Base-by-base conservation (phyloP, 106 monocot genomes). In the Cymbidium sinense region DNA sequence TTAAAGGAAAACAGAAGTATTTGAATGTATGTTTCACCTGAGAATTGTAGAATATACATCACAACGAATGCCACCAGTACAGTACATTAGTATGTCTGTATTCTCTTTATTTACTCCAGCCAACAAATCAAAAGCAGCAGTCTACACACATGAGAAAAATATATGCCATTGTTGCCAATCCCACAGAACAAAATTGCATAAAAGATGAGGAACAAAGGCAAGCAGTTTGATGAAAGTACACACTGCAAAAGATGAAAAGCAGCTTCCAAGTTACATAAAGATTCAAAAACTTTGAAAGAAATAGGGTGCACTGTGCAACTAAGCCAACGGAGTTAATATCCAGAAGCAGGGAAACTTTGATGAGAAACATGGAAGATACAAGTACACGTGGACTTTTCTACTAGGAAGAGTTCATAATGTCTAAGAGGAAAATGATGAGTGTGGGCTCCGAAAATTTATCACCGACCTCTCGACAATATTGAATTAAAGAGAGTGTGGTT, bases 51-150 rank as follows among this genome's bases (percentile, higher is more conserved):
- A 98, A 83, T 94, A 98, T 27, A 92, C 90, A 78, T 98, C 98
- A 82, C 98, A 98, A 19, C 98, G 91, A 65, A 98, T 98, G 44
- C 98, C 98, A 44, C 98, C 94, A 39, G 98, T 98, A 50, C 94
- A 98, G 76, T 98, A 98, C 98, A 98, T 98, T 7, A 98, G 70
- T 79, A 94, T 88, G 79, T 98, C 91, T 64, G 92, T 94, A 33
- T 75, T 43, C 28, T 90, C 92, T 79, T 92, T 94, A 73, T 92
- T 86, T 52, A 94, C 75, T 52, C 86, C 86, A 75, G 86, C 82
- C 82, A 98, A 84, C 75, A 88, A 90, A 88, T 92, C 96, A 6
- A 47, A 47, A 13, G 47, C 13, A 2, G 13, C 47, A 13, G 61
- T 50, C 83, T 70, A 74, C 39, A 47, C 33, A 47, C 1, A 47